Conservation (phyloP, 2,329 filamentous ascomycete species). For the Botrytis paeoniae region DNA sequence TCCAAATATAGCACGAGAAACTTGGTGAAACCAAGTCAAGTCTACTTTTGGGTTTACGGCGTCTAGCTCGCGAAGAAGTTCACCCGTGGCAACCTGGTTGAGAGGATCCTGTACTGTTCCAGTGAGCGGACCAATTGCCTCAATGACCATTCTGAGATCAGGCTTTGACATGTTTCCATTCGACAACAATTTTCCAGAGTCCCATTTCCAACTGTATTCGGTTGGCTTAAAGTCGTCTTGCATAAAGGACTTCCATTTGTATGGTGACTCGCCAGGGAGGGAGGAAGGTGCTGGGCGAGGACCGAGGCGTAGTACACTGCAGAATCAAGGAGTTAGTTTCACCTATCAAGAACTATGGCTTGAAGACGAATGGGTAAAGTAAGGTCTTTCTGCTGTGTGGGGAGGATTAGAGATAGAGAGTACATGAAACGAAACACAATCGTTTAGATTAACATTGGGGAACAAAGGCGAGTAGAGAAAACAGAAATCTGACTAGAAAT, state of each 20-base stretch:
- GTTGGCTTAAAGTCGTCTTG: conserved; percentile 2
- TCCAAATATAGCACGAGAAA: neutral
- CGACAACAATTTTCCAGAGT: neutral
- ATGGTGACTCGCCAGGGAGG: neutral
- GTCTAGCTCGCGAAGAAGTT: neutral
- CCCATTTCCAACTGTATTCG: conserved; percentile 8
- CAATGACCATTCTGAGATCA: neutral
- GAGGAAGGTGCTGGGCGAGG: neutral
- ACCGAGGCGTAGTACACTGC: neutral
- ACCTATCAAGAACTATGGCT: neutral
- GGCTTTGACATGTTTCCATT: conserved; percentile 1
- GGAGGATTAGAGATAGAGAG: neutral
- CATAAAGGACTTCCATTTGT: conserved; percentile 2
- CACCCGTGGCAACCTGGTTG: neutral
- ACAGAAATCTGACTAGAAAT: neutral
- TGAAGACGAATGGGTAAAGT: neutral
- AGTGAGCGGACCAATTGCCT: neutral
- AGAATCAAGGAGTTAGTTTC: neutral
- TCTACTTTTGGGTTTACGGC: neutral
- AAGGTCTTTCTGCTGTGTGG: neutral
- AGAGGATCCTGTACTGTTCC: neutral
- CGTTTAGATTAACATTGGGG: neutral
- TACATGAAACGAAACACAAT: neutral
- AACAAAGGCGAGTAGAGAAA: neutral
- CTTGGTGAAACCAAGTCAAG: neutral